These are phyloP conservation scores for Emergomyces africanus DNA, from an alignment of 2,329 filamentous ascomycete species.

Conservation along the genomic window DNA sequence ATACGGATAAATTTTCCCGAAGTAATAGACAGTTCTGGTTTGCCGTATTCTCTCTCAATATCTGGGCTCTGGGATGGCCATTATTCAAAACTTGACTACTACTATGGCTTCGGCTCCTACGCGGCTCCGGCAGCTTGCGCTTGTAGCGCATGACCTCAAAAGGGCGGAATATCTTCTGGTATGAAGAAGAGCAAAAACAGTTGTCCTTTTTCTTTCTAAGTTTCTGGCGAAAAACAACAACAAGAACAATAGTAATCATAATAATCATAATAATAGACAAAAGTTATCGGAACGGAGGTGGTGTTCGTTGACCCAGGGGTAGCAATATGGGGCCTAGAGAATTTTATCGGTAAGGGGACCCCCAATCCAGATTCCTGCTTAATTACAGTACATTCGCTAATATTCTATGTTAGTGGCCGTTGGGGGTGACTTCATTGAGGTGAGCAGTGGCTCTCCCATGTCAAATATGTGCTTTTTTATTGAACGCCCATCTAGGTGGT, in stretches of 20 bases:
- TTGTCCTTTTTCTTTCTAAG: neutral
- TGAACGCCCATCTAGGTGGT: slow-evolving; percentile 16
- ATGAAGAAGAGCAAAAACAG: neutral
- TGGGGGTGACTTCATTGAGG: slow-evolving; percentile 33
- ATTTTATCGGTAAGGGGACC: slow-evolving; percentile 22
- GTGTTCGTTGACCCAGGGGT: slow-evolving; percentile 28
- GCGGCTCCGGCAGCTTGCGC: slow-evolving; percentile 16
- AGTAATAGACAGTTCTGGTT: neutral
- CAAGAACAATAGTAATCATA: no score
- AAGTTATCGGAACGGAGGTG: slow-evolving; percentile 28
- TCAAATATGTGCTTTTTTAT: neutral
- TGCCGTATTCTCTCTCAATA: neutral
- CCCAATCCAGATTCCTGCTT: neutral
- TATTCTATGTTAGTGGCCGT: slow-evolving; percentile 23
- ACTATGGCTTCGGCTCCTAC: slow-evolving; percentile 6
- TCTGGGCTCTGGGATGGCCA: neutral
- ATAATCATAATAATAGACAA: slow-evolving; percentile 10
- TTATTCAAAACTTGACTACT: neutral
- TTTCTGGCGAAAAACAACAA: neutral
- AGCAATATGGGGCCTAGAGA: slow-evolving; percentile 28
- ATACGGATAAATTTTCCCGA: neutral
- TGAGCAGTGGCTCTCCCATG: slow-evolving; percentile 7
- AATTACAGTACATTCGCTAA: neutral
- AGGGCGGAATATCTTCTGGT: slow-evolving; percentile 14
- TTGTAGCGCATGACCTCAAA: slow-evolving; percentile 14